phyloP scores from a whole-genome alignment of 2,329 filamentous ascomycete species.

The Seiridium unicorne region DNA sequence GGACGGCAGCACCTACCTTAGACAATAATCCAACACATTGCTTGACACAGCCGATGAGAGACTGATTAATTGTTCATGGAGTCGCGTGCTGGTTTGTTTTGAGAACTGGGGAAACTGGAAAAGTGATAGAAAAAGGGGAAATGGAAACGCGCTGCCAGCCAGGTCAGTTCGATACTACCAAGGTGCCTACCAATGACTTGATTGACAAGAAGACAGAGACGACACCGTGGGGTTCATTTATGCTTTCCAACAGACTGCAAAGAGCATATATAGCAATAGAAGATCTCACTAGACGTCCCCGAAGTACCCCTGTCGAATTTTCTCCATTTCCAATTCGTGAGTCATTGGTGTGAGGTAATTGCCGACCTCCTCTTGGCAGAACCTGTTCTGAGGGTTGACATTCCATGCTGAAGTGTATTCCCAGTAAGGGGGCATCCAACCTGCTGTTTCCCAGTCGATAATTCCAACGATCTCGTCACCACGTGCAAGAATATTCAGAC shows the following conservation, averaged over 20 bases:
- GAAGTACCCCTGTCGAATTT: conserved; percentile 14
- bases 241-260: background rate
- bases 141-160: background rate
- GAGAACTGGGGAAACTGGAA: too few relatives aligned
- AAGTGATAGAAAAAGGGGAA: too few relatives aligned
- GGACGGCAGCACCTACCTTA: too few relatives aligned
- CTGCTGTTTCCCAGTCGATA: conserved; percentile 14
- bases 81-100: too few relatives aligned
- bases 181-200: conserved; percentile 4
- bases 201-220: background rate
- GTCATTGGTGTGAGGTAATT: conserved; percentile 14
- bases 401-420: conserved; percentile 17
- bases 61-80: too few relatives aligned
- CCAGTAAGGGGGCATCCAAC: conserved; percentile 17
- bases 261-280: background rate
- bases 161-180: background rate
- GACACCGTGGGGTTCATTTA: background rate
- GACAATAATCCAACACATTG: too few relatives aligned
- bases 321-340: conserved; percentile 16
- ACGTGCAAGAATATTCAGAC: conserved; percentile 24
- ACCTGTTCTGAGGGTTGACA: conserved; percentile 12
- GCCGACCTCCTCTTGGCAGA: conserved; percentile 15
- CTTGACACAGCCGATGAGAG: too few relatives aligned
- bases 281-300: conserved; percentile 12
- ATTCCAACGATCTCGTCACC: conserved; percentile 25